These are phyloP conservation scores for Zalaria obscura DNA, from an alignment of 2,329 filamentous ascomycete genomes.

Conservation along the genomic window DNA sequence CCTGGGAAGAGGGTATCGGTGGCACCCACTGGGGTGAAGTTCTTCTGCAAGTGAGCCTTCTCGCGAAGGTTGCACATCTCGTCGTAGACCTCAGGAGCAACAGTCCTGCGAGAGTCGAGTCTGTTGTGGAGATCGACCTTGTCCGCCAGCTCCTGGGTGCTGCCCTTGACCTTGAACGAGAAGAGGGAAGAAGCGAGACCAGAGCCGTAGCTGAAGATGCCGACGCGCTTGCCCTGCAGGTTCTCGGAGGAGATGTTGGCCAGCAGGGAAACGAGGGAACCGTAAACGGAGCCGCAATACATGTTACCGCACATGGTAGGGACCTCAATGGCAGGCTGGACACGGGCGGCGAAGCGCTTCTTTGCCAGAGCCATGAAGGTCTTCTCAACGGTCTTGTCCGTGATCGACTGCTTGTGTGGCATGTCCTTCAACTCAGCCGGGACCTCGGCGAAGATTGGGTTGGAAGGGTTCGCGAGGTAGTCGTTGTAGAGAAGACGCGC, in stretches of 20 bases:
- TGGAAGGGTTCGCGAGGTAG: constrained; percentile 31
- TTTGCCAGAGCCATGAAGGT: constrained; percentile 36
- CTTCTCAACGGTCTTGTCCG: constrained; percentile 39
- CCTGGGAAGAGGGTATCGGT: constrained; percentile 30
- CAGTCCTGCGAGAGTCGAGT: constrained; percentile 29
- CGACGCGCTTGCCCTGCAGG: constrained; percentile 36
- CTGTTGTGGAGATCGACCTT: constrained; percentile 33
- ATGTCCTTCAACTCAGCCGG: constrained; percentile 33
- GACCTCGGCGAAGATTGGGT: constrained; percentile 35
- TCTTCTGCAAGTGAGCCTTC: constrained; percentile 35
- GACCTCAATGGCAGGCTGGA: constrained; percentile 35
- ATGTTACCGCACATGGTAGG: constrained; percentile 42
- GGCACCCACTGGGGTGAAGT: constrained; percentile 31
- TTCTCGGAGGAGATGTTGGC: constrained; percentile 29
- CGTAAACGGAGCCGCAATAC: constrained; percentile 40
- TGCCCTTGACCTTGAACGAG: constrained; percentile 32
- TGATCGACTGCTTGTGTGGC: constrained; percentile 31
- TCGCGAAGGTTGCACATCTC: constrained; percentile 40
- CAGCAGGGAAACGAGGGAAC: constrained; percentile 32
- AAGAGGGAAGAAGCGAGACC: constrained; percentile 38
- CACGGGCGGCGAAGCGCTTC: constrained; percentile 35
- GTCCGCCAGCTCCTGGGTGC: constrained; percentile 30
- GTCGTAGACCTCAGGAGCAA: constrained; percentile 35
- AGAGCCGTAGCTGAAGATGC: constrained; percentile 38
- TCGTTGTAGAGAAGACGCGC: constrained; percentile 39